Conservation (phyloP, 2,329 filamentous ascomycete species). For the Cercospora janseana region DNA sequence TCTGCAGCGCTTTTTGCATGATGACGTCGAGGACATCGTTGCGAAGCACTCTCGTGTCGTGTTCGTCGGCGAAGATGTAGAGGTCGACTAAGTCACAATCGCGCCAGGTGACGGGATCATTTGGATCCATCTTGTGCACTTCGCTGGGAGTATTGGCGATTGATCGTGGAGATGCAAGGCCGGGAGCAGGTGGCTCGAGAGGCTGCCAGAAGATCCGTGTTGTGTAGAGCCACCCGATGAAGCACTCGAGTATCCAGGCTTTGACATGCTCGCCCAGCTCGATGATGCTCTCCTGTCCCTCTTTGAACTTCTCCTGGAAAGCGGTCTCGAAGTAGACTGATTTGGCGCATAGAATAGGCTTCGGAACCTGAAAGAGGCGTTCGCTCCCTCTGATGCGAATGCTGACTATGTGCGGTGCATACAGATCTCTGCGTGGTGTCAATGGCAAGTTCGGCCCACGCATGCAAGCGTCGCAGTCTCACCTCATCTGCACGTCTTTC, state of each 20-base stretch:
- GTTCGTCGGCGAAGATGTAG: not conserved
- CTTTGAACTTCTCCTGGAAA: slow-evolving; percentile 4
- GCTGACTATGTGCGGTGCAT: not conserved
- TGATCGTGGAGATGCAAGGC: not conserved
- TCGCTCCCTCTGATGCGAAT: not conserved
- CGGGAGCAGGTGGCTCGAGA: not conserved
- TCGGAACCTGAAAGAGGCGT: not conserved
- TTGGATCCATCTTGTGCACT: not conserved
- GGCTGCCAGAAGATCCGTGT: slow-evolving; percentile 2
- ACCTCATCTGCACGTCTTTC: no score
- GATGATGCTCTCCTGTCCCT: not conserved
- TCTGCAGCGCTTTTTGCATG: not conserved
- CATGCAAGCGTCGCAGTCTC: no score
- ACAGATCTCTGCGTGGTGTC: no score
- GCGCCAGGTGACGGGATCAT: not conserved
- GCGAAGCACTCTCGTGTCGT: not conserved
- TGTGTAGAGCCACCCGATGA: slow-evolving; percentile 20
- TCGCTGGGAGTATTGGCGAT: no score
- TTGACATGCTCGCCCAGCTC: slow-evolving; percentile 7
- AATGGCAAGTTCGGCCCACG: no score
- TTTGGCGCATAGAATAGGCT: slow-evolving; percentile 6
- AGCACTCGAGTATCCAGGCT: slow-evolving; percentile 17
- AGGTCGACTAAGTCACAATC: not conserved
- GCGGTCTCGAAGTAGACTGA: slow-evolving; percentile 17
- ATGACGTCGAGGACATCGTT: not conserved